Evolutionary conservation across 1,284 basidiomycete genomes (phyloP).

Genomic region (Ceratobasidium sp.): DNA sequence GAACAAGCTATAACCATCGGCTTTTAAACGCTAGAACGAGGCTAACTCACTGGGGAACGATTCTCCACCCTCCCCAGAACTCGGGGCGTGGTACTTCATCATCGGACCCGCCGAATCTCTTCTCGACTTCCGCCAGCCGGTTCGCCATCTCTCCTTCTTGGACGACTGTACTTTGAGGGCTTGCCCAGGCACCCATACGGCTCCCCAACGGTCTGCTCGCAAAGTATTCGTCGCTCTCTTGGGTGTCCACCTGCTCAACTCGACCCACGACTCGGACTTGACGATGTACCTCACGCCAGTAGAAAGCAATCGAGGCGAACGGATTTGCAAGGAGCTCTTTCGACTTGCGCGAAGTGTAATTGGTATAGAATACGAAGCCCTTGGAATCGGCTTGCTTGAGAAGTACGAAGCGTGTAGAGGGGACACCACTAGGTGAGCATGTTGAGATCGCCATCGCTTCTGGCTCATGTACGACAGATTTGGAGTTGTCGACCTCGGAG

Average conservation of each 20-base stretch:
- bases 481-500: constrained; percentile 50
- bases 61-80: constrained; percentile 97
- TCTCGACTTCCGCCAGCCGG: constrained; percentile 72
- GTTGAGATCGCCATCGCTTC: constrained; percentile 92
- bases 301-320: constrained; percentile 86
- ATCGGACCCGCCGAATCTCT: constrained; percentile 70
- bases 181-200: constrained; percentile 93
- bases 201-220: constrained; percentile 86
- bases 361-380: constrained; percentile 97
- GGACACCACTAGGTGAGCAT: constrained; percentile 77
- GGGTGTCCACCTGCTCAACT: constrained; percentile 79
- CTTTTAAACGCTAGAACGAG: constrained; percentile 29
- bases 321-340: constrained; percentile 83
- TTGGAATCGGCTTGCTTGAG: constrained; percentile 88
- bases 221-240: constrained; percentile 90
- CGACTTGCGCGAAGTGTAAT: constrained; percentile 95
- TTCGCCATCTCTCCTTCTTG: constrained; percentile 76
- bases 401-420: constrained; percentile 90
- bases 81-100: constrained; percentile 83
- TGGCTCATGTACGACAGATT: constrained; percentile 75
- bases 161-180: constrained; percentile 85
- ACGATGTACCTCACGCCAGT: constrained; percentile 89
- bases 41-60: constrained; percentile 84
- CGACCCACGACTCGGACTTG: constrained; percentile 89
- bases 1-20: not conserved